Evolutionary conservation across 768 basidiomycete genomes (phyloP), one percentile per base, ranked within the genome.

Genomic region (Scleroderma bovista): DNA sequence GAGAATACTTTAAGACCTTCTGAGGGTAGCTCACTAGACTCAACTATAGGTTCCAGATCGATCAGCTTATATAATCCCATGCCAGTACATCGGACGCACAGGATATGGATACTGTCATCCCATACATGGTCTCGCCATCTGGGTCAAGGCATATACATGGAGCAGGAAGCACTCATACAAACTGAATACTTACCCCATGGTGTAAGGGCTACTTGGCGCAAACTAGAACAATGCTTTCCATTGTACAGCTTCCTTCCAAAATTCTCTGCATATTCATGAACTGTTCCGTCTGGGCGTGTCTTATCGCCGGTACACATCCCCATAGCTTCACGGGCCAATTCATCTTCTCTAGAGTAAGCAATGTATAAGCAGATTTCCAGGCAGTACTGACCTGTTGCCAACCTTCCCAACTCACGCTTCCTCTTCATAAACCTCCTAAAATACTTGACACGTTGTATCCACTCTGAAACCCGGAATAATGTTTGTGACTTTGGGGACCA

Each of bases 161-260:
- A n/a, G 10, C 10, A 12, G 36, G 32, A 6, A 9, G 17, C 29
- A 16, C 22, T n/a, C n/a, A n/a, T n/a, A 50, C 22, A 26, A 32
- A 20, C 6, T 26, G 29, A 42, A 6, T n/a, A 43, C 53, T 32
- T 31, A 56, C 55, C 22, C 12, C 52, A 54, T 16, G 36, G 44
- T 17, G 46, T 36, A 17, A 57, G 39, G 29, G 48, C 44, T 1
- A 39, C 46, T 15, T 46, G 33, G 15, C 26, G 52, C 41, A 47
- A 51, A 23, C 22, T 29, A 26, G 38, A 42, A 13, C 56, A 57
- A n/a, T 57, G 51, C 33, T 36, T 50, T 31, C 54, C 56, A 12
- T 54, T 45, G 26, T 40, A 29, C 34, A 20, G 46, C 36, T 57
- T 57, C 19, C 49, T 51, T 23, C 53, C 56, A 3, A 32, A 24